Base-by-base conservation (phyloP, 768 basidiomycete genomes). In the Cubamyces sp. region DNA sequence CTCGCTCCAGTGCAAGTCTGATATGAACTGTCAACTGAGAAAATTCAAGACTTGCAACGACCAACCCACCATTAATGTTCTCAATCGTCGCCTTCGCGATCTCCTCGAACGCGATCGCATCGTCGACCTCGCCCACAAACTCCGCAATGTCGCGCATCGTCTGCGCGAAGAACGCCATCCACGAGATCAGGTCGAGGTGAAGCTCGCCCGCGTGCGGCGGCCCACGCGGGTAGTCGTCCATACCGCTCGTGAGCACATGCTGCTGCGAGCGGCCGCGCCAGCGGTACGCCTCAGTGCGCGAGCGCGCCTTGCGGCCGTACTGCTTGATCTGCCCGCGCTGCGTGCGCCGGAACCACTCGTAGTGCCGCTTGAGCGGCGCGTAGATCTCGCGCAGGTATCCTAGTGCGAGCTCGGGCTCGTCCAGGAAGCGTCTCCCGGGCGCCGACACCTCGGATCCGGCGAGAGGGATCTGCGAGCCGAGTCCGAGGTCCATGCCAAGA, bases 151-250 rank as follows among this genome's bases (percentile, higher is more conserved):
- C 91, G 54, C 81, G 84, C 96, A 98, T 98, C 28, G 96, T 98
- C 66, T 90, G 81, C 37, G 92, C 85, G 75, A 98, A 98, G 80
- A 94, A 97, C 3, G 85, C 96, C 87, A 98, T 93, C 96, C 96
- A 98, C 30, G 91, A 90, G 65, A 95, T 92, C 60, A 98, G 76
- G 74, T 98, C 96, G 61, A 98, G 74, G 73, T 98, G 96, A 49
- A 98, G 79, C 76, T 98, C 96, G 51, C 96, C 96, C 1, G 87
- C 82, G 70, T 95, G 93, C 6, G 96, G 90, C 26, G 87, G 85
- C 15, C 91, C 94, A 56, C 96, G 84, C 12, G 96, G 96, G 74
- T 96, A 98, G 75, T 98, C 96, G 72, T 98, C 96, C 87, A 98
- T 88, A 0, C 96, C 96, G 69, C 91, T 93, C 0, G 96, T 97